These are phyloP conservation scores for Gastroboletus turbinatus DNA, from an alignment of 1,284 basidiomycete species.

Conservation along the genomic window DNA sequence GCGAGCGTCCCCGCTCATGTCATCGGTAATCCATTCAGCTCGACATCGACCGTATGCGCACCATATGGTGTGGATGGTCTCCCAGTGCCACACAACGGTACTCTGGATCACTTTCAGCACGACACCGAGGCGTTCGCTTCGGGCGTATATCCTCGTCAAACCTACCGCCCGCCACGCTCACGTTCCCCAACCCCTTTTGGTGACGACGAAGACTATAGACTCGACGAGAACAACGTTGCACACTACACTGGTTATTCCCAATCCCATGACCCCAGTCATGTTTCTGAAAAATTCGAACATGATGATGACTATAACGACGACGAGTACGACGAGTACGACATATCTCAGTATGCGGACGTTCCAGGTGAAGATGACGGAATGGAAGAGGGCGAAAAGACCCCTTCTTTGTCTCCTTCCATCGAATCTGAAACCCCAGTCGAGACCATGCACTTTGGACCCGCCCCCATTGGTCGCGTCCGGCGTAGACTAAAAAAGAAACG, in stretches of 20 bases:
- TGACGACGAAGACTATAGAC: slow-evolving; percentile 66
- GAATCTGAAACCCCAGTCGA: slow-evolving; percentile 47
- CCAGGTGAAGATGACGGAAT: slow-evolving; percentile 25
- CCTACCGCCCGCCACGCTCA: slow-evolving; percentile 53
- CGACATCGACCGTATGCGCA: slow-evolving; percentile 13
- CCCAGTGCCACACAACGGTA: slow-evolving; percentile 19
- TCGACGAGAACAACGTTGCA: slow-evolving; percentile 52
- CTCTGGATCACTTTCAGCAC: slow-evolving; percentile 49
- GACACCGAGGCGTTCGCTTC: slow-evolving; percentile 69
- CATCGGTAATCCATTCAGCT: slow-evolving; percentile 25
- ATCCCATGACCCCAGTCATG: slow-evolving; percentile 22
- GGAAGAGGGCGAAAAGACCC: slow-evolving; percentile 38
- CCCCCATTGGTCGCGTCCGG: slow-evolving; percentile 73
- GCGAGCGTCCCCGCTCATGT: slow-evolving; percentile 14
- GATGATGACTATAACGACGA: slow-evolving; percentile 12
- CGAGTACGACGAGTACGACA: slow-evolving; percentile 34
- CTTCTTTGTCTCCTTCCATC: slow-evolving; percentile 39
- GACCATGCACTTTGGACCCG: slow-evolving; percentile 86
- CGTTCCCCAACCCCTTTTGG: slow-evolving; percentile 71
- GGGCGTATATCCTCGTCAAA: slow-evolving; percentile 50
- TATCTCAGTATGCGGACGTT: slow-evolving; percentile 35
- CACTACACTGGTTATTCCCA: slow-evolving; percentile 49
- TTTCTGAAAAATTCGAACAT: slow-evolving; percentile 34
- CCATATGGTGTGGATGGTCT: slow-evolving; percentile 15
- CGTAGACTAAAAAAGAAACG: slow-evolving; percentile 76